Evolutionary conservation across 75 land plant species (phyloP), one percentile per base, ranked within the genome.

Genomic region (Cryptomeria japonica): DNA sequence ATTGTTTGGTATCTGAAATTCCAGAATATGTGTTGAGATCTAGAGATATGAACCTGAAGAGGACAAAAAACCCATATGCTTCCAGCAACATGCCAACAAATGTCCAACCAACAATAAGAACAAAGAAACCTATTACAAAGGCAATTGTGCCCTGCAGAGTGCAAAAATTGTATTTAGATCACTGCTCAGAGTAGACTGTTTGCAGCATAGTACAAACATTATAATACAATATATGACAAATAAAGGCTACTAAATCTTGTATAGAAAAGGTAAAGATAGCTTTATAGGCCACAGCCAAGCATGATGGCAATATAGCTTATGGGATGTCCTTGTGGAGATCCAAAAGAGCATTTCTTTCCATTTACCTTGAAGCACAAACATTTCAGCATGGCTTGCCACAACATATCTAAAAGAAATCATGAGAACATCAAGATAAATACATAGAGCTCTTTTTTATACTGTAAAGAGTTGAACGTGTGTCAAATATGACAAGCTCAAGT

Each of bases 91-190:
- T 96, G 15, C 97, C 97, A 90, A 93, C 72, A 70, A 96, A 86
- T 36, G 96, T 94, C 96, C 96, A 96, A 37, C 95, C 95, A 46
- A 93, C 90, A 49, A 96, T 89, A 64, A 96, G 90, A 49, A 96
- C 87, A 86, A 93, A 91, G 42, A 95, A 89, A 18, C 96, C 97
- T 16, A 92, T 88, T 75, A 93, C 51, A 88, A 95, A 96, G 31
- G 95, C 72, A 37, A 92, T 68, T 34, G 95, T 90, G 34, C 97
- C 97, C 97, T 95, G 94, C 85, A 94, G 64, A 58, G 22, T 55
- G 49, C 19, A 89, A 25, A 83, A 83, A 39, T 73, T 82, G 18
- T 9, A 72, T 5, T 32, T 79, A 36, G 41, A 79, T 79, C 38
- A 46, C 19, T 44, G 15, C 38, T 19, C 39, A 38, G 44, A 85